Conservation (phyloP, 2,329 filamentous ascomycete genomes). For the Ramularia endophylla region DNA sequence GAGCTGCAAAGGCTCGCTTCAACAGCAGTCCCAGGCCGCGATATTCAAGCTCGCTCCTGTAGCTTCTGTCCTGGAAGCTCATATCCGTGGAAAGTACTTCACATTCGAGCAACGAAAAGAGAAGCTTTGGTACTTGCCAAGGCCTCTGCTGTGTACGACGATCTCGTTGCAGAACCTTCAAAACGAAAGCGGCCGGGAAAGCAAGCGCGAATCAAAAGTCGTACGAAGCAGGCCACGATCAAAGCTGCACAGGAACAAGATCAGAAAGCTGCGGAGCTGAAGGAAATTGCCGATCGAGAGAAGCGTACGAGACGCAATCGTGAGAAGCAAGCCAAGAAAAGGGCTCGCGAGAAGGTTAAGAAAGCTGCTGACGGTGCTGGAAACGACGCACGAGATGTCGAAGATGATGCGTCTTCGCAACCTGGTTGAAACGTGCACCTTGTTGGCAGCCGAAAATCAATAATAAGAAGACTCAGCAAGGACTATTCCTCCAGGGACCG, state of each 20-base stretch:
- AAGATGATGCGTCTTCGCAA: background rate
- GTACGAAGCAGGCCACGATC: slow-evolving; percentile 19
- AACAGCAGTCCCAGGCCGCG: slow-evolving; percentile 14
- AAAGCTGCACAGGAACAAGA: slow-evolving; percentile 20
- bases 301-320: slow-evolving; percentile 30
- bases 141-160: slow-evolving; percentile 6
- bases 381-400: background rate
- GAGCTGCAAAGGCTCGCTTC: slow-evolving; percentile 8
- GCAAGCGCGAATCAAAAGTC: slow-evolving; percentile 25
- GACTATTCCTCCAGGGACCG: too few species aligned
- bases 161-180: background rate
- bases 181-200: slow-evolving; percentile 29
- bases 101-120: slow-evolving; percentile 11
- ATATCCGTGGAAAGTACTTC: slow-evolving; percentile 20
- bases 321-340: slow-evolving; percentile 33
- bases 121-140: slow-evolving; percentile 7
- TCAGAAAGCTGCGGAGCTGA: slow-evolving; percentile 21
- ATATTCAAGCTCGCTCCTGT: slow-evolving; percentile 9
- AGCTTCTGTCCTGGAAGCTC: slow-evolving; percentile 14
- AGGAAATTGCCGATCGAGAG: slow-evolving; percentile 26
- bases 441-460: too few species aligned
- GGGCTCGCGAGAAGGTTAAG: slow-evolving; percentile 30
- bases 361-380: slow-evolving; percentile 17
- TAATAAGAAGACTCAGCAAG: too few species aligned
- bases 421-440: background rate